Conservation (phyloP, 2,329 filamentous ascomycete species). For the Colletotrichum viniferum region DNA sequence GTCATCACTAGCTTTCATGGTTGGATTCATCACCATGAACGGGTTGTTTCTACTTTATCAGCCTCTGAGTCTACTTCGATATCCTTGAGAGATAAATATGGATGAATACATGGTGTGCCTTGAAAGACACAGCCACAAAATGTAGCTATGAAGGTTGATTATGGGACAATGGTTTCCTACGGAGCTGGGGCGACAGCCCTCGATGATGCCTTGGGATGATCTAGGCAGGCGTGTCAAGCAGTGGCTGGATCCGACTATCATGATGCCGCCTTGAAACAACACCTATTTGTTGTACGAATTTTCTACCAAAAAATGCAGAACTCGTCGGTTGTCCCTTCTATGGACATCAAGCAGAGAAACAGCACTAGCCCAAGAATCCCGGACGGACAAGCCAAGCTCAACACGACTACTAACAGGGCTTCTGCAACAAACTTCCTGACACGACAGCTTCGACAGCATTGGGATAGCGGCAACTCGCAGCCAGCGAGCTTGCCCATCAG, state of each 20-base stretch:
- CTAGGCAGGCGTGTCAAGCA: fast-evolving
- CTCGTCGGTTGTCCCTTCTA: too few relatives aligned
- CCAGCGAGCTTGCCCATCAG: not conserved
- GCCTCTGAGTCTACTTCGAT: not conserved
- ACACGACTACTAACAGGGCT: not conserved
- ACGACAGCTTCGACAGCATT: not conserved
- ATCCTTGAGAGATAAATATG: not conserved
- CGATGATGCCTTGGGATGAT: not conserved
- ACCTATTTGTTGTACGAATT: too few relatives aligned
- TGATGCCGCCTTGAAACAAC: not conserved
- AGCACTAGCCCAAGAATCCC: fast-evolving
- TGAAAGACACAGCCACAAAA: too few relatives aligned
- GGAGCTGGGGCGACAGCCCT: not conserved
- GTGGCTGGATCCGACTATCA: not conserved
- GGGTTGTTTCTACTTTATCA: not conserved
- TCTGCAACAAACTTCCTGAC: not conserved
- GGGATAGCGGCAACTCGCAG: not conserved
- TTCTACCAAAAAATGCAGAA: too few relatives aligned
- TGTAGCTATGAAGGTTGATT: too few relatives aligned
- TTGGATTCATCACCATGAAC: not conserved
- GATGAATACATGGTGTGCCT: too few relatives aligned
- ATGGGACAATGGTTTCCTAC: not conserved
- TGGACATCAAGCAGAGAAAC: fast-evolving
- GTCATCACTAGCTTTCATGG: not conserved
- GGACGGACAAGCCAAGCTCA: fast-evolving